Base-by-base conservation (phyloP, 2,329 filamentous ascomycete genomes). In the Mollisia scopiformis region DNA sequence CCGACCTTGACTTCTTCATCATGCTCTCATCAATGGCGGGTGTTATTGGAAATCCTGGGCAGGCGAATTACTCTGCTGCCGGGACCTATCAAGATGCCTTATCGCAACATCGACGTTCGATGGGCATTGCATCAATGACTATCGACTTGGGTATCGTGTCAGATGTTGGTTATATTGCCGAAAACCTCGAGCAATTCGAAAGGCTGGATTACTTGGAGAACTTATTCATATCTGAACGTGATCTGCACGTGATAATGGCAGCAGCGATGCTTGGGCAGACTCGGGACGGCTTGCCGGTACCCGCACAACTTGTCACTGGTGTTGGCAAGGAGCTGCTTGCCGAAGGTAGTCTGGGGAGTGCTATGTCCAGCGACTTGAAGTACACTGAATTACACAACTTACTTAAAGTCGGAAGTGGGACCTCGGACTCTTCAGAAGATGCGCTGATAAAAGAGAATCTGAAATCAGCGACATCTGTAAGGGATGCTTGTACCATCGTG, bases 1-100 rank as follows among this genome's bases (percentile, higher is more conserved):
- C 71, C 4, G 47, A 59, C 0, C 68, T 78, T 14, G 77, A 79
- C 50, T 80, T 79, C 63, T 79, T 79, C 64, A 63, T 80, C 19
- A 57, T 75, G 23, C 64, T 79, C 7, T 77, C 76, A 0, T 79
- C 76, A 0, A 55, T 74, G 19, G 65, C 68, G 31, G 69, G 71
- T 1, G 64, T 77, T 1, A 23, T 72, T 1, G 77, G 77, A 0
- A 73, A 71, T 16, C 65, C 61, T 0, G 71, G 71, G 1, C 76
- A 79, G 47, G 66, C 68, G 1, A 74, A 69, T 31, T 79, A 79
- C 55, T 68, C 72, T 7, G 71, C 75, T 1, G 76, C 68, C 0
- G 83, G 83, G 67, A 49, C 43, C 6, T 49, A 49, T 49, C 43
- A 66, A 47, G 56, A 63, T 51, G 54, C 57, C 10, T 49, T 67